phyloP scores from a whole-genome alignment of 176 grass and related monocot genomes.

The Avena eriantha region DNA sequence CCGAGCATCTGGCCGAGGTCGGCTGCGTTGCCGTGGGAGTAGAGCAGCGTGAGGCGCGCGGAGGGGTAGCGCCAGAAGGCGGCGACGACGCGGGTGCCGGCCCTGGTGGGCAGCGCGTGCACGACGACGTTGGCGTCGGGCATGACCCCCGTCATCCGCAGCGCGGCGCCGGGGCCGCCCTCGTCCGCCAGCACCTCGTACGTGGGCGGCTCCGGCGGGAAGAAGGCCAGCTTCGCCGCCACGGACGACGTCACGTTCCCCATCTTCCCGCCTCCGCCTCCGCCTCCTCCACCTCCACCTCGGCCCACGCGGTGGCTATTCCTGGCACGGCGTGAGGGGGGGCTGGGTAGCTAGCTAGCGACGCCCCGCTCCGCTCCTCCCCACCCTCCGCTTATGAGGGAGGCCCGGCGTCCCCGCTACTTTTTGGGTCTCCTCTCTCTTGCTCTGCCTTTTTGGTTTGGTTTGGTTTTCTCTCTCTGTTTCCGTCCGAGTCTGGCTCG shows the following conservation, averaged over 20 bases:
- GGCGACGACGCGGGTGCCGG: constrained; percentile 70
- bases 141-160: constrained; percentile 61
- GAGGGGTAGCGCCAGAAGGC: constrained; percentile 88
- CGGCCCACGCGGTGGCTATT: constrained; percentile 34
- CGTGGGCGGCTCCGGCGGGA: constrained; percentile 93
- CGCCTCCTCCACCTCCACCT: neutral
- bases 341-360: neutral
- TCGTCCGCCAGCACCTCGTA: constrained; percentile 63
- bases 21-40: constrained; percentile 96
- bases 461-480: no score
- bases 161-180: constrained; percentile 4
- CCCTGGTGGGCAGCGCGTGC: constrained; percentile 65
- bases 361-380: no score
- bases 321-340: neutral
- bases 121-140: constrained; percentile 65
- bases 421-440: neutral
- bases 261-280: constrained; percentile 45
- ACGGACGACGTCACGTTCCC: constrained; percentile 98
- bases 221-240: constrained; percentile 94
- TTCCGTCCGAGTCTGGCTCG: neutral
- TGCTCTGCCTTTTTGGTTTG: neutral
- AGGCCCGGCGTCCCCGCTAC: neutral
- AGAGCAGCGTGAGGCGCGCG: constrained; percentile 85
- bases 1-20: constrained; percentile 97
- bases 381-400: constrained; percentile 20